A percentile compares a stretch with the other conserved stretches of the same genome.
These are phyloP conservation scores for Epichloe uncinata DNA, from an alignment of 2,329 filamentous ascomycete species.

Conservation along the genomic window DNA sequence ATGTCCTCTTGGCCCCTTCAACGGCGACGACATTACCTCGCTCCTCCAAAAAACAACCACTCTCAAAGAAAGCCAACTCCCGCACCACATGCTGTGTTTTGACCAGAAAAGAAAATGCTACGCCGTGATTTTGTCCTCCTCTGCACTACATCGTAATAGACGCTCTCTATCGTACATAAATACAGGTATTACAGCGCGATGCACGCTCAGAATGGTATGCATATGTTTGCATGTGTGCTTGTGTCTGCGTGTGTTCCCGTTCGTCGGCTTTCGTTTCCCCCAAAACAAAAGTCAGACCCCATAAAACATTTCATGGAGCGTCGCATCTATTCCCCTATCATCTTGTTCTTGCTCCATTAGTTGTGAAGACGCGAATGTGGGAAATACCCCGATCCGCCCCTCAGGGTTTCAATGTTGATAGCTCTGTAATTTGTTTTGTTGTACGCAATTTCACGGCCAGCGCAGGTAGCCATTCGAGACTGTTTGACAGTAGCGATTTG, in stretches of 20 bases:
- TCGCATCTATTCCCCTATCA: conserved; percentile 7
- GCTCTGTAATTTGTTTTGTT: neutral
- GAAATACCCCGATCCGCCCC: neutral
- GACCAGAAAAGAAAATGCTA: conserved; percentile 5
- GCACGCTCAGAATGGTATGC: neutral
- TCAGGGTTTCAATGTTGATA: neutral
- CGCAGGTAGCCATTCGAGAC: neutral
- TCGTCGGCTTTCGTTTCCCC: conserved; percentile 12
- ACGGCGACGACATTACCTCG: neutral
- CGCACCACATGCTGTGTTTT: conserved; percentile 5
- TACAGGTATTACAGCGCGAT: conserved; percentile 23
- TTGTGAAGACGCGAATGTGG: neutral
- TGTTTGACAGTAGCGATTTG: neutral
- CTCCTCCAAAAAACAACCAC: neutral
- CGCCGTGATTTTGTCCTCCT: conserved; percentile 10
- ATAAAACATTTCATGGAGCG: neutral
- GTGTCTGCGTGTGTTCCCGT: neutral
- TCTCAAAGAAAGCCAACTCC: conserved; percentile 6
- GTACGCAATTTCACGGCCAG: neutral
- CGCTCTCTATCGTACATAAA: conserved; percentile 23
- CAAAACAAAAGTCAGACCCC: conserved; percentile 10
- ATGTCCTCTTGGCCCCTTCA: neutral
- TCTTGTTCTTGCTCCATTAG: neutral
- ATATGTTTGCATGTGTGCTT: neutral
- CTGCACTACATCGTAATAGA: conserved; percentile 12